Evolutionary conservation across 1,284 basidiomycete species (phyloP).

Genomic region (Mycocalia duriaeana): DNA sequence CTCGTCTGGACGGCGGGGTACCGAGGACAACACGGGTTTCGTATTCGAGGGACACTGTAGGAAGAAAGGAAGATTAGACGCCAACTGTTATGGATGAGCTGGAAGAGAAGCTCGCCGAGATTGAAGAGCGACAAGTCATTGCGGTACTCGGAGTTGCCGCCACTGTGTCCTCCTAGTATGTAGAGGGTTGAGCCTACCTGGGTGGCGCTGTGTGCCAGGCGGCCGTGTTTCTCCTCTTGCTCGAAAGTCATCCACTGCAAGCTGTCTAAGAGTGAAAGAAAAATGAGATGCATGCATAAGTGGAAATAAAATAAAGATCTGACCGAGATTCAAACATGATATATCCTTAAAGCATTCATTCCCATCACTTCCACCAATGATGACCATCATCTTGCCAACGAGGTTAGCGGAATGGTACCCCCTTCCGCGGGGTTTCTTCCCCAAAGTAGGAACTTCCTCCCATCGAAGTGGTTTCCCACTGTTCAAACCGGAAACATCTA

Average conservation of each 20-base stretch:
- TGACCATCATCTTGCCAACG: constrained; percentile 78
- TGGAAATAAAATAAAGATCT: constrained; percentile 24
- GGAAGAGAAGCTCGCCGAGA: constrained; percentile 50
- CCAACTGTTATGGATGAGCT: neutral
- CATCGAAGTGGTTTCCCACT: constrained; percentile 48
- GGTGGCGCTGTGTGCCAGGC: constrained; percentile 83
- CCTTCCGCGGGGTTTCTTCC: constrained; percentile 59
- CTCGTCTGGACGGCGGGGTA: constrained; percentile 67
- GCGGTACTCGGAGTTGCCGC: constrained; percentile 69
- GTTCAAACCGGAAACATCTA: constrained; percentile 53
- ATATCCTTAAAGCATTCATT: constrained; percentile 81
- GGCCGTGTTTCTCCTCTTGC: constrained; percentile 52
- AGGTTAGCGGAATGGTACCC: constrained; percentile 91
- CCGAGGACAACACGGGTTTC: constrained; percentile 44
- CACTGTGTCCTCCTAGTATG: constrained; percentile 86
- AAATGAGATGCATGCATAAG: neutral
- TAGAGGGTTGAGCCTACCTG: constrained; percentile 93
- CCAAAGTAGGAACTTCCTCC: constrained; percentile 52
- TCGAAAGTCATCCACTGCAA: constrained; percentile 67
- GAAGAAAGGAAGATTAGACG: constrained; percentile 2
- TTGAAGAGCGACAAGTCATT: constrained; percentile 83
- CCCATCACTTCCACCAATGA: constrained; percentile 79
- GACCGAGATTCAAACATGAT: constrained; percentile 83
- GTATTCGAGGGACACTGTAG: constrained; percentile 29
- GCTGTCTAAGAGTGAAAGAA: constrained; percentile 44